Conservation (phyloP, 108 stramenopile genomes). For the Cylindrotheca fusiformis region DNA sequence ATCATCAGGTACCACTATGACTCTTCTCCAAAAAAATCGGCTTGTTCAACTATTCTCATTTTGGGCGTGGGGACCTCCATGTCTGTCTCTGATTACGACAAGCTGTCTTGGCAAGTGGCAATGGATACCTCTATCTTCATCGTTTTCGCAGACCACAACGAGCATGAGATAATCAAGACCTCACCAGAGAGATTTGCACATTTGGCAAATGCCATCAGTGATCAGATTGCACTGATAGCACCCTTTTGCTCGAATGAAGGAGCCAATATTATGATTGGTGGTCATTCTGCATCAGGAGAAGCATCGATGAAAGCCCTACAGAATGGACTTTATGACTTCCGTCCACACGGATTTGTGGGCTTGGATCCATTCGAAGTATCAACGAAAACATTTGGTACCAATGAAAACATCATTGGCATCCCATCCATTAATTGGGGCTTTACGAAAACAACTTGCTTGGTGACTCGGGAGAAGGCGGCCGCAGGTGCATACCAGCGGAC, state of each 20-base stretch:
- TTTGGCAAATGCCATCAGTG: slow-evolving; percentile 1
- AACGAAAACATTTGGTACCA: background rate
- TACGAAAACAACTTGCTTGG: slow-evolving; percentile 24
- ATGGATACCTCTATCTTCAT: background rate
- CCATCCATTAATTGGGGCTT: slow-evolving; percentile 31
- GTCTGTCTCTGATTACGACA: slow-evolving; percentile 17
- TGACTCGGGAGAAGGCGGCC: slow-evolving; percentile 23
- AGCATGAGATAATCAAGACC: slow-evolving; percentile 7
- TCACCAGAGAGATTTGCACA: slow-evolving; percentile 1
- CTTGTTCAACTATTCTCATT: slow-evolving; percentile 11
- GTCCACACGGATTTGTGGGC: slow-evolving; percentile 25
- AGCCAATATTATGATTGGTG: slow-evolving; percentile 19
- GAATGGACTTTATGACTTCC: background rate
- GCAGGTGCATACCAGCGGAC: slow-evolving; percentile 9
- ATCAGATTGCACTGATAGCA: background rate
- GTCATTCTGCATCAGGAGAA: slow-evolving; percentile 33
- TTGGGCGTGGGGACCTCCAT: slow-evolving; percentile 26
- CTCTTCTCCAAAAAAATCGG: background rate
- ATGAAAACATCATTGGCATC: background rate
- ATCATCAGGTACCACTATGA: slow-evolving; percentile 12
- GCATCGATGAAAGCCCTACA: slow-evolving; percentile 22
- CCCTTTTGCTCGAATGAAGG: slow-evolving; percentile 1
- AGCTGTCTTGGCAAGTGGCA: background rate
- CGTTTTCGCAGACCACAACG: slow-evolving; percentile 9
- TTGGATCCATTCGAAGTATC: slow-evolving; percentile 24